Base-by-base conservation (phyloP, 73 alveolate genomes). In the Symbiodinium pilosum region DNA sequence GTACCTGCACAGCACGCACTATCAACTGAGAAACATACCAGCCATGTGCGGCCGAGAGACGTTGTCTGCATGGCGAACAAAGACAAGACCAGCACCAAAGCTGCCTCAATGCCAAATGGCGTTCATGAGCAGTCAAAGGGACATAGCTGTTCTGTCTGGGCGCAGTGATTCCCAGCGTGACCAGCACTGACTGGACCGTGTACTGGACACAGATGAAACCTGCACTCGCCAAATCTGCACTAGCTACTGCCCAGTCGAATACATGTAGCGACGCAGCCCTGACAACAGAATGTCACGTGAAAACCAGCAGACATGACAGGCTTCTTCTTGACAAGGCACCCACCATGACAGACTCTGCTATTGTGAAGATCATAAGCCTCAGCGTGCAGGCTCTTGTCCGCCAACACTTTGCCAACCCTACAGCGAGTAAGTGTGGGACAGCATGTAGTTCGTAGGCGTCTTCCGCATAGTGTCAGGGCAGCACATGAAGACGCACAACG, bases 61-160 rank as follows among this genome's bases (percentile, higher is more conserved):
- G 86, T 93, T 30, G 99, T 99, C 95, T 87, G 99, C 85, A 94
- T 83, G 30, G 99, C 99, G 93, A 99, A 99, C 5, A 99, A 88
- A 21, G 99, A 99, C 38, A 99, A 94, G 68, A 99, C 97, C 43
- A 99, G 41, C n/a, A 95, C 99, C 93, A 99, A 97, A 21, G 98
- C 98, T 68, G 99, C 99, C 95, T 99, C 84, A 97, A 99, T 94
- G 51, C 86, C 77, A 32, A 68, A 14, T 32, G 32, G 83, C 4
- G 83, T 7, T 32, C 84, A 77, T 36, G 87, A n/a, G n/a, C n/a
- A n/a, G n/a, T n/a, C n/a, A n/a, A n/a, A n/a, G n/a, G n/a, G n/a
- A n/a, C n/a, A n/a, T n/a, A n/a, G n/a, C n/a, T n/a, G n/a, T n/a
- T n/a, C n/a, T n/a, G n/a, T n/a, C n/a, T n/a, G 36, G 43, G 32